Percentiles rank a stretch among this genome's conserved stretches.
Evolutionary conservation across 2,329 filamentous ascomycete genomes (phyloP).

Genomic region (Drechmeria coniospora): DNA sequence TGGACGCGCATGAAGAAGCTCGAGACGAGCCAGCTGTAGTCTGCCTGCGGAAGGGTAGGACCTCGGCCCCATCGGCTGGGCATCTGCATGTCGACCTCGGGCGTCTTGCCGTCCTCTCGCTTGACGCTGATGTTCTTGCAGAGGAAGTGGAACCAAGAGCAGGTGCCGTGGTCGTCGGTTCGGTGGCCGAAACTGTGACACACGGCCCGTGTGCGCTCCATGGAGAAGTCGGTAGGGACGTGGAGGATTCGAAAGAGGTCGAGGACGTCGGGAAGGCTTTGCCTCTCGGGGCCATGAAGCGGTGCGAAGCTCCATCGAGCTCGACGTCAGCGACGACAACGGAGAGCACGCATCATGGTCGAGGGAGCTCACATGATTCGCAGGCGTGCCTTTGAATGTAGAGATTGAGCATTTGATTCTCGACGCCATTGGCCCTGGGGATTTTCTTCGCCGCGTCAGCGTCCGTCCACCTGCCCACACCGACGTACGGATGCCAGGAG

Average conservation of each 20-base stretch:
- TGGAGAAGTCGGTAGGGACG: constrained; percentile 16
- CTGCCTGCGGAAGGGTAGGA: constrained; percentile 12
- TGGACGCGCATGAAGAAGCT: constrained; percentile 13
- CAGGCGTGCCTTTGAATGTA: constrained; percentile 10
- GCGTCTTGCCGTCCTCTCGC: constrained; percentile 5
- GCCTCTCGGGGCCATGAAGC: constrained; percentile 10
- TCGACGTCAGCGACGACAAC: constrained; percentile 3
- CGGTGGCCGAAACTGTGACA: constrained; percentile 18
- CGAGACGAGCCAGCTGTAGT: constrained; percentile 13
- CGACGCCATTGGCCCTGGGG: constrained; percentile 12
- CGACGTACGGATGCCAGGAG: no score
- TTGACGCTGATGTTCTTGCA: constrained; percentile 16
- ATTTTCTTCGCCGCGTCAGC: constrained; percentile 1
- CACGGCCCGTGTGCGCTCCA: constrained; percentile 14
- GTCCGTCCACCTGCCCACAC: no score
- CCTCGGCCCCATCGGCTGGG: constrained; percentile 1
- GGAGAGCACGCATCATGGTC: not conserved
- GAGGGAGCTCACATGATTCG: constrained; percentile 13
- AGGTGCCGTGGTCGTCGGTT: constrained; percentile 10
- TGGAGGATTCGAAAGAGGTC: constrained; percentile 15
- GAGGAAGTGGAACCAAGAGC: constrained; percentile 20
- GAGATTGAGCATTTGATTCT: constrained; percentile 8
- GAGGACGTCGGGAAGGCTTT: constrained; percentile 8
- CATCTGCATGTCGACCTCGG: constrained; percentile 11
- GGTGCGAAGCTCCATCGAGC: constrained; percentile 19